A percentile compares a stretch with the other conserved stretches of the same genome.
These are phyloP conservation scores for Plantago coronopus DNA, from an alignment of 305 asterid species.

Conservation along the genomic window DNA sequence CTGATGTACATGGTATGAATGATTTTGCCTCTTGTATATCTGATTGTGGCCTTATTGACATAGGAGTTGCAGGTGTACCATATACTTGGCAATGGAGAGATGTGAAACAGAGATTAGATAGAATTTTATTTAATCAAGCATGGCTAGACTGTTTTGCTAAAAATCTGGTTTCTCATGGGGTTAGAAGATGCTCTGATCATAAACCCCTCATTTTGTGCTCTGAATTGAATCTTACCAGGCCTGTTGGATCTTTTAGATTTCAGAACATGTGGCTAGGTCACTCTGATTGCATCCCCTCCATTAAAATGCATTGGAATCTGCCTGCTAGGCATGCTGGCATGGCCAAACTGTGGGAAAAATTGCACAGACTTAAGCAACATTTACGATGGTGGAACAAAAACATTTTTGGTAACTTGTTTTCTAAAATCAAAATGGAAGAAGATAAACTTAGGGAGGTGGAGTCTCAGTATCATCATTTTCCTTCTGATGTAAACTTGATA, in stretches of 20 bases:
- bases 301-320: background rate
- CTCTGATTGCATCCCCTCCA: background rate
- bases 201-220: background rate
- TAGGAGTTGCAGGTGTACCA: background rate
- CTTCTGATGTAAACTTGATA: background rate
- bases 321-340: background rate
- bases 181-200: background rate
- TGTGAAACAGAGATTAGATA: background rate
- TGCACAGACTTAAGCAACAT: background rate
- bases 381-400: background rate
- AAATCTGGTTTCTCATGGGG: background rate
- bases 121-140: background rate
- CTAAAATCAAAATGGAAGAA: background rate
- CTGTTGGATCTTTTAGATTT: background rate
- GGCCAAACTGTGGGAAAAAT: background rate
- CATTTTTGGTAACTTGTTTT: background rate
- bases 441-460: background rate
- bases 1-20: background rate
- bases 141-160: background rate
- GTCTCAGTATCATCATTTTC: background rate
- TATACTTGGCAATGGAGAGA: background rate
- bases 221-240: no score
- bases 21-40: background rate
- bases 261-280: background rate
- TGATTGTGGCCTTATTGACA: background rate